Percentiles rank a stretch among this genome's conserved stretches.
Evolutionary conservation across 495 filamentous ascomycete genomes (phyloP).

Genomic region (Neurospora sp.): DNA sequence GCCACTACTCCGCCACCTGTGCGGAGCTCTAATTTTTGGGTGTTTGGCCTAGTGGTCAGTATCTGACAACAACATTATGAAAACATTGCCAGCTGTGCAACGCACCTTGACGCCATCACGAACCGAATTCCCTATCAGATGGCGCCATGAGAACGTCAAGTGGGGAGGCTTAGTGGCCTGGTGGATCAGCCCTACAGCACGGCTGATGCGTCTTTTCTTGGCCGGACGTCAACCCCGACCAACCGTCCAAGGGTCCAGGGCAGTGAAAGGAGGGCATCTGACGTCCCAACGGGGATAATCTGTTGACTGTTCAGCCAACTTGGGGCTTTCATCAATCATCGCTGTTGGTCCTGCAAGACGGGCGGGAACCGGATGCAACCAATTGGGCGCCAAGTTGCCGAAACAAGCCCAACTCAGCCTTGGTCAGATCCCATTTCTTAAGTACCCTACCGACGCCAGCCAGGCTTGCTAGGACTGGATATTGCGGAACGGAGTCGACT

Average conservation of each 20-base stretch:
- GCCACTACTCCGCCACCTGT: background rate
- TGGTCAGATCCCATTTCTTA: background rate
- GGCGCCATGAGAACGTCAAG: background rate
- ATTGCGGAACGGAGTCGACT: background rate
- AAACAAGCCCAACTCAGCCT: background rate
- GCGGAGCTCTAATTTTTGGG: background rate
- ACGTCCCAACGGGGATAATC: background rate
- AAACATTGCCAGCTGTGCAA: background rate
- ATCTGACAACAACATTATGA: background rate
- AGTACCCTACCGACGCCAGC: background rate
- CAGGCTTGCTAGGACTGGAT: background rate
- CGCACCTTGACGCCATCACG: background rate
- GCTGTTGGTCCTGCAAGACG: background rate
- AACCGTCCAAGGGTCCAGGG: background rate
- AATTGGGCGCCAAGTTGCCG: background rate
- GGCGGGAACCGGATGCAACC: background rate
- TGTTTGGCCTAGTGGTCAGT: background rate
- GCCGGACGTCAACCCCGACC: background rate
- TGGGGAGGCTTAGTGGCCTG: background rate
- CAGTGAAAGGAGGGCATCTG: background rate
- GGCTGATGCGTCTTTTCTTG: slow-evolving; percentile 1
- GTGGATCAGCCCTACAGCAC: background rate
- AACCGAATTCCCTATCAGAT: background rate
- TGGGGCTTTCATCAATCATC: background rate
- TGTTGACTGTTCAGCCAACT: background rate